Evolutionary conservation across 805 yeast species (phyloP).

Genomic region (Candida bentonensis): DNA sequence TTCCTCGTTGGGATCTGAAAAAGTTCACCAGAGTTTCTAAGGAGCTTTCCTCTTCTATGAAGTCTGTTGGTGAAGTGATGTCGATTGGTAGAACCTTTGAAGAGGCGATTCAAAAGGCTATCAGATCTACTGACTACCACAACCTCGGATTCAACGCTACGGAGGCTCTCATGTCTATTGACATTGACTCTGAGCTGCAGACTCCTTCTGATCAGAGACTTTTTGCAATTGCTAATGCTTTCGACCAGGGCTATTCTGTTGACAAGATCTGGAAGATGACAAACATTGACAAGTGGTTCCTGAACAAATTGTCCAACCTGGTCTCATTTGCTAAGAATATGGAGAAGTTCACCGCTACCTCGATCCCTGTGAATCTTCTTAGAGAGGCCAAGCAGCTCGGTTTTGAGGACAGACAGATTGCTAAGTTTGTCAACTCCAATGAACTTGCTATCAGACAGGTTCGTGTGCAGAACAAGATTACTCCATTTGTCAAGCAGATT

Average conservation of each 20-base stretch:
- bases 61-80: conserved; percentile 98
- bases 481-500: conserved; percentile 91
- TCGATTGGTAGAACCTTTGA: conserved; percentile 96
- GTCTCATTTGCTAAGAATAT: conserved; percentile 77
- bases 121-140: conserved; percentile 82
- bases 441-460: conserved; percentile 74
- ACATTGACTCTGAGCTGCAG: conserved; percentile 83
- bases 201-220: conserved; percentile 96
- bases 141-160: conserved; percentile 77
- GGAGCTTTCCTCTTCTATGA: conserved; percentile 91
- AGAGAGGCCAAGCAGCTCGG: conserved; percentile 81
- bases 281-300: conserved; percentile 92
- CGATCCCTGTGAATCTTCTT: conserved; percentile 50
- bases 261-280: conserved; percentile 85
- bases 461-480: conserved; percentile 66
- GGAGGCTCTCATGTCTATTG: conserved; percentile 74
- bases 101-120: conserved; percentile 95
- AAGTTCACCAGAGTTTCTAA: conserved; percentile 93
- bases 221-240: conserved; percentile 96
- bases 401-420: conserved; percentile 90
- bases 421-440: conserved; percentile 50
- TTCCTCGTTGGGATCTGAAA: conserved; percentile 95
- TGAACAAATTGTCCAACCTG: conserved; percentile 83
- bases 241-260: conserved; percentile 82
- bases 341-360: conserved; percentile 29